Conservation (phyloP, 768 basidiomycete genomes). For the Psilocybe tampanensis region DNA sequence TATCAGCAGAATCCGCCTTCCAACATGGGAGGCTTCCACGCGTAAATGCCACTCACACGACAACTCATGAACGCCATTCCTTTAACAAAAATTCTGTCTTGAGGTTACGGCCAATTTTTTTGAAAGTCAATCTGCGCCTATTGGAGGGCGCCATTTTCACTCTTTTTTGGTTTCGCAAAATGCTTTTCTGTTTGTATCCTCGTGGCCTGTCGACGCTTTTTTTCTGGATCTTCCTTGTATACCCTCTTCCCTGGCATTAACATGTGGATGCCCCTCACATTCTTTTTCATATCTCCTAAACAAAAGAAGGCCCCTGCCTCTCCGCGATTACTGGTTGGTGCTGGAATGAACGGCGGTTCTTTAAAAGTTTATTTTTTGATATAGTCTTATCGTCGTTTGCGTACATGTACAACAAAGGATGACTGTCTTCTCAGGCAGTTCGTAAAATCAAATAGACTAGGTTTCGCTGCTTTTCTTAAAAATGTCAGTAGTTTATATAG, state of each 20-base stretch:
- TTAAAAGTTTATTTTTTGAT: slow-evolving; percentile 32
- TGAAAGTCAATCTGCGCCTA: slow-evolving; percentile 21
- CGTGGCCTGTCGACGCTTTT: slow-evolving; percentile 40
- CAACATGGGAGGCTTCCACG: slow-evolving; percentile 79
- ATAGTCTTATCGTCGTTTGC: slow-evolving; percentile 29
- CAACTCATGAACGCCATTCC: slow-evolving; percentile 44
- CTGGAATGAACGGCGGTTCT: slow-evolving; percentile 33
- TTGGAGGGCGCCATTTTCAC: slow-evolving; percentile 20
- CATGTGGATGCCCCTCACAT: slow-evolving; percentile 34
- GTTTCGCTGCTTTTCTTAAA: slow-evolving; percentile 24
- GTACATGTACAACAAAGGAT: slow-evolving; percentile 50
- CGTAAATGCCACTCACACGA: slow-evolving; percentile 47
- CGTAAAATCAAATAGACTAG: slow-evolving; percentile 37
- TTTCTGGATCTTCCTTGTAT: slow-evolving; percentile 34
- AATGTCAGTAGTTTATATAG: slow-evolving; percentile 29
- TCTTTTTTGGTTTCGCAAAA: slow-evolving; percentile 27
- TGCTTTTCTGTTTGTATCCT: slow-evolving; percentile 23
- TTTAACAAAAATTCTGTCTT: slow-evolving; percentile 22
- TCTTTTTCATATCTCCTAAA: slow-evolving; percentile 27
- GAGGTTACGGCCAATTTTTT: slow-evolving; percentile 26
- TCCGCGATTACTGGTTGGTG: slow-evolving; percentile 30
- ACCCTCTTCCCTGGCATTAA: slow-evolving; percentile 32
- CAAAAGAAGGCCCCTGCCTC: slow-evolving; percentile 24
- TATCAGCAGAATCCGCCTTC: slow-evolving; percentile 74
- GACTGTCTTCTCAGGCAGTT: slow-evolving; percentile 28